Conservation (phyloP, 140 eudicot species). For the Flaveria floridana region DNA sequence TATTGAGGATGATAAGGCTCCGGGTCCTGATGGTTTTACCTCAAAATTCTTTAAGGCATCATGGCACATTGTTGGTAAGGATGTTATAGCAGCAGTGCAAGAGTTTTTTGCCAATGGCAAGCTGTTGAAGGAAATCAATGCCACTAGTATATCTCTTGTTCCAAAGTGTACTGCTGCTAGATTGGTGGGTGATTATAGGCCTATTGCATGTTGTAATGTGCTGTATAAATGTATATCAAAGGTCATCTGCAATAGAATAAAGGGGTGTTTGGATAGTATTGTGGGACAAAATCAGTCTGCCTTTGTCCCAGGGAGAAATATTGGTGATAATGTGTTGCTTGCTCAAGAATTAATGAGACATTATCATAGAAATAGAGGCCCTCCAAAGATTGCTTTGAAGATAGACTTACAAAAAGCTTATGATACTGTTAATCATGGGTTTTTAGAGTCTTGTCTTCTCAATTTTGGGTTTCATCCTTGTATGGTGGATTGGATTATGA, state of each 20-base stretch:
- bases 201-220: too few relatives aligned
- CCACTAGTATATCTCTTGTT: neutral
- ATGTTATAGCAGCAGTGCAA: neutral
- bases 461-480: too few relatives aligned
- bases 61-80: neutral
- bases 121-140: neutral
- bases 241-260: neutral
- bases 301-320: neutral
- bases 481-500: too few relatives aligned
- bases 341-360: too few relatives aligned
- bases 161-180: neutral
- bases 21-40: neutral
- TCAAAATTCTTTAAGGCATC: neutral
- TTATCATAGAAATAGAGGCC: too few relatives aligned
- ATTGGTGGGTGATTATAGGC: neutral
- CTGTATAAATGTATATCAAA: neutral
- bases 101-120: neutral
- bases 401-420: too few relatives aligned
- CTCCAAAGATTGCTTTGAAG: too few relatives aligned
- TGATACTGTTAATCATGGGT: too few relatives aligned
- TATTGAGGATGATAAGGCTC: slow-evolving; percentile 4
- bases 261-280: neutral
- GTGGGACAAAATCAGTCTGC: neutral
- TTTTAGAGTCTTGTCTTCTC: too few relatives aligned
- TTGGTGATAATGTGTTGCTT: too few relatives aligned